A percentile compares a stretch with the other conserved stretches of the same genome.
Evolutionary conservation across 306 rosid species (phyloP).

Genomic region (Prinsepia uniflora): DNA sequence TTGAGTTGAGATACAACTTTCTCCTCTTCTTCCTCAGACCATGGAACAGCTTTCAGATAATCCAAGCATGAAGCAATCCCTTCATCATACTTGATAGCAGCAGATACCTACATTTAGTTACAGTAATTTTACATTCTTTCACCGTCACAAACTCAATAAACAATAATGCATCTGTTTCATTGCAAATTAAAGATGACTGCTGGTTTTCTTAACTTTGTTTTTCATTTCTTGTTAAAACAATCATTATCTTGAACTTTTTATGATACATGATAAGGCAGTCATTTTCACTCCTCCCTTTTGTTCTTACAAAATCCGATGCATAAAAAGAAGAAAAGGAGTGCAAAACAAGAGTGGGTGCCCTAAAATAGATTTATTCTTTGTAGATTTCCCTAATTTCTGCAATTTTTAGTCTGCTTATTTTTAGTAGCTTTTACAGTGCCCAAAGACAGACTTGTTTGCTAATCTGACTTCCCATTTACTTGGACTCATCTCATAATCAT

Average conservation of each 20-base stretch:
- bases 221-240: background rate
- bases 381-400: background rate
- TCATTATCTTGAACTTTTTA: too few relatives aligned
- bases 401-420: background rate
- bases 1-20: slow-evolving; percentile 53
- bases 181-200: background rate
- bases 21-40: slow-evolving; percentile 79
- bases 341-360: too few relatives aligned
- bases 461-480: background rate
- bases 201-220: background rate
- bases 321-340: too few relatives aligned
- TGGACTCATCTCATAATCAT: background rate
- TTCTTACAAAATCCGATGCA: too few relatives aligned
- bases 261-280: too few relatives aligned
- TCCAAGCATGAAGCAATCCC: slow-evolving; percentile 72
- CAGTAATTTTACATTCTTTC: slow-evolving; percentile 1
- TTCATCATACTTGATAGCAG: slow-evolving; percentile 77
- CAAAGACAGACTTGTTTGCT: background rate
- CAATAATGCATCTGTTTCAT: background rate
- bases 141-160: background rate
- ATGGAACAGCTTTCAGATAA: slow-evolving; percentile 80
- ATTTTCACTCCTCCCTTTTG: too few relatives aligned
- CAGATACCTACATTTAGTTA: slow-evolving; percentile 49
- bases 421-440: background rate
- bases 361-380: too few relatives aligned